Conservation (phyloP, 495 filamentous ascomycete species). For the Penicillium malachiteum region DNA sequence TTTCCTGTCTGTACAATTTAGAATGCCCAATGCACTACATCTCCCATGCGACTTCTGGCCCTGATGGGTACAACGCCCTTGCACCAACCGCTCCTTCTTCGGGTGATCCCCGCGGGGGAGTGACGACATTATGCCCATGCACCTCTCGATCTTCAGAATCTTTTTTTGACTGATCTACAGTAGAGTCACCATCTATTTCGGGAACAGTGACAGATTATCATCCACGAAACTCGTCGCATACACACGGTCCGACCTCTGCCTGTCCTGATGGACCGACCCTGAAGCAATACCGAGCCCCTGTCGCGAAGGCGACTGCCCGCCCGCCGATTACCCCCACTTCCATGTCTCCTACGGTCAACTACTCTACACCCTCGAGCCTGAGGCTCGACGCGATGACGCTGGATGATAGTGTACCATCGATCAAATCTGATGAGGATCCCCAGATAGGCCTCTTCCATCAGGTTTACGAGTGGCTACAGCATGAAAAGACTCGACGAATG, state of each 20-base stretch:
- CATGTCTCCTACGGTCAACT: constrained; percentile 29
- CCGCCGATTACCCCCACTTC: constrained; percentile 21
- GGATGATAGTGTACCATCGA: constrained; percentile 28
- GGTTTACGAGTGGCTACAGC: constrained; percentile 75
- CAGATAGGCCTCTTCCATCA: constrained; percentile 59
- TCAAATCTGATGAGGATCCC: constrained; percentile 33
- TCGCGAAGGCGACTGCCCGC: constrained; percentile 29
- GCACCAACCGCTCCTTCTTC: background rate
- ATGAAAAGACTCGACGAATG: constrained; percentile 66
- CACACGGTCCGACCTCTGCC: constrained; percentile 23
- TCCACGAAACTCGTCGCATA: constrained; percentile 23
- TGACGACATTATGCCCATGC: constrained; percentile 1
- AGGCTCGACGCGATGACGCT: constrained; percentile 19
- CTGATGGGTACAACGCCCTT: background rate
- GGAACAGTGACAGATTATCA: constrained; percentile 30
- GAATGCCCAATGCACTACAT: constrained; percentile 2
- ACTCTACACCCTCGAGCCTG: constrained; percentile 19
- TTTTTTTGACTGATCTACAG: background rate
- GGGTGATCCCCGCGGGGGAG: background rate
- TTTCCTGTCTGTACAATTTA: constrained; percentile 7
- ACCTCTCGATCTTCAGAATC: background rate
- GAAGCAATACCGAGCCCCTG: constrained; percentile 28
- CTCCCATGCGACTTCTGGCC: background rate
- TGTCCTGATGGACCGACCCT: constrained; percentile 24
- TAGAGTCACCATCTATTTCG: constrained; percentile 29